Percentiles rank a stretch among this genome's conserved stretches.
Evolutionary conservation across 768 basidiomycete species (phyloP).

Genomic region (Suillus plorans): DNA sequence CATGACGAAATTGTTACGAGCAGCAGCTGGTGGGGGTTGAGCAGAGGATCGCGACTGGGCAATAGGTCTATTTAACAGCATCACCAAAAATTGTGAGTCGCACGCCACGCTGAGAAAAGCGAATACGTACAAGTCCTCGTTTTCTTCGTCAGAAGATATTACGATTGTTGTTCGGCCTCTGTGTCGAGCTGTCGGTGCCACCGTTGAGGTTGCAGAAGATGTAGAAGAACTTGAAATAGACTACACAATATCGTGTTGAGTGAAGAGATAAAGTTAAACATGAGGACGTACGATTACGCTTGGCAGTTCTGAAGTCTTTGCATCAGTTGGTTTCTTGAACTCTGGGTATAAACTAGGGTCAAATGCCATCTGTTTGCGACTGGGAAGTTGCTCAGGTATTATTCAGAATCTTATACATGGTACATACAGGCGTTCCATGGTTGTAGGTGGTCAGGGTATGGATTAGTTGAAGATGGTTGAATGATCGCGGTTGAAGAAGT

Average conservation of each 20-base stretch:
- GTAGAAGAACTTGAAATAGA: slow-evolving; percentile 19
- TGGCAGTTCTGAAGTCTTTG: slow-evolving; percentile 8
- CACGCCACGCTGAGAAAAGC: slow-evolving; percentile 10
- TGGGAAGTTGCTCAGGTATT: not conserved
- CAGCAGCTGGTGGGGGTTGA: not conserved
- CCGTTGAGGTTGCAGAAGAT: slow-evolving; percentile 21
- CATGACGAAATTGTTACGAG: slow-evolving; percentile 17
- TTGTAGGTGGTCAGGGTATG: slow-evolving; percentile 9
- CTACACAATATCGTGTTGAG: slow-evolving; percentile 11
- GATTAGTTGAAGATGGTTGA: not conserved
- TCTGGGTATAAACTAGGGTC: slow-evolving; percentile 29
- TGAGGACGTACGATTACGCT: slow-evolving; percentile 22
- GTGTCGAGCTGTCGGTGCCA: slow-evolving; percentile 10
- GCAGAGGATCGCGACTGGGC: slow-evolving; percentile 6
- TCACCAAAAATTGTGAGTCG: not conserved
- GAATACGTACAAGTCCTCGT: slow-evolving; percentile 7
- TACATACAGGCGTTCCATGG: slow-evolving; percentile 29
- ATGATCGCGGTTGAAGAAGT: slow-evolving; percentile 8
- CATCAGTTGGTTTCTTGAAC: slow-evolving; percentile 25
- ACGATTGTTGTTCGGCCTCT: slow-evolving; percentile 18
- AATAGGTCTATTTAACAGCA: slow-evolving; percentile 8
- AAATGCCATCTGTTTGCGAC: slow-evolving; percentile 27
- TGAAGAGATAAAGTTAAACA: not conserved
- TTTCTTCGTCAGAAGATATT: slow-evolving; percentile 35
- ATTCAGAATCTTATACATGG: too few relatives aligned